These are phyloP conservation scores for Primulina tabacum DNA, from an alignment of 257 asterid genomes.

Conservation along the genomic window DNA sequence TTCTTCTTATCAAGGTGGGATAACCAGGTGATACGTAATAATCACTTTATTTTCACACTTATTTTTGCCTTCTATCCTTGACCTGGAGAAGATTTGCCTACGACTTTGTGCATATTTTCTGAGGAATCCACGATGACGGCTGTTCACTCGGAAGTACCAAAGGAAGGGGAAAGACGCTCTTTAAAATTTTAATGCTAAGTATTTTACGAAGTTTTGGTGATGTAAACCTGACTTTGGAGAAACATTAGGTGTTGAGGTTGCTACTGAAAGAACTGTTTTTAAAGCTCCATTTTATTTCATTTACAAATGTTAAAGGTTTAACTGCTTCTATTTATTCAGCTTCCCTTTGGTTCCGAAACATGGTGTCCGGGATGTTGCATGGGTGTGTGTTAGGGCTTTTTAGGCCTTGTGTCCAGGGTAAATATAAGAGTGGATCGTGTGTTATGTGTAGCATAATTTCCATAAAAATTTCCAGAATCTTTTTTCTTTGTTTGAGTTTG, in stretches of 20 bases:
- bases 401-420: too few species aligned
- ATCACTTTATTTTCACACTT: background rate
- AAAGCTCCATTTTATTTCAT: too few species aligned
- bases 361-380: too few species aligned
- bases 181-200: background rate
- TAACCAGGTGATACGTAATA: background rate
- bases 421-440: too few species aligned
- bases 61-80: constrained; percentile 42
- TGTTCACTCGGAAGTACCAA: background rate
- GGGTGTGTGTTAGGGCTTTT: too few species aligned
- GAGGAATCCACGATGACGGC: constrained; percentile 28
- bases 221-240: background rate
- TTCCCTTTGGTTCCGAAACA: too few species aligned
- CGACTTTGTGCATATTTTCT: constrained; percentile 49
- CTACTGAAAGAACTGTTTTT: background rate
- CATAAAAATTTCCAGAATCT: too few species aligned
- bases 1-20: background rate
- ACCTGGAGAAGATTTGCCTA: constrained; percentile 68
- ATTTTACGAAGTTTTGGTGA: background rate
- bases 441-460: too few species aligned
- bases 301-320: too few species aligned
- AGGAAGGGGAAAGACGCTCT: background rate
- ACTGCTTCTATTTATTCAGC: too few species aligned
- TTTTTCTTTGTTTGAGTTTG: too few species aligned
- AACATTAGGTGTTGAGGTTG: background rate